Percentiles rank a stretch among this genome's conserved stretches.
Evolutionary conservation across 495 filamentous ascomycete species (phyloP).

Genomic region (Aspergillus funiculosus): DNA sequence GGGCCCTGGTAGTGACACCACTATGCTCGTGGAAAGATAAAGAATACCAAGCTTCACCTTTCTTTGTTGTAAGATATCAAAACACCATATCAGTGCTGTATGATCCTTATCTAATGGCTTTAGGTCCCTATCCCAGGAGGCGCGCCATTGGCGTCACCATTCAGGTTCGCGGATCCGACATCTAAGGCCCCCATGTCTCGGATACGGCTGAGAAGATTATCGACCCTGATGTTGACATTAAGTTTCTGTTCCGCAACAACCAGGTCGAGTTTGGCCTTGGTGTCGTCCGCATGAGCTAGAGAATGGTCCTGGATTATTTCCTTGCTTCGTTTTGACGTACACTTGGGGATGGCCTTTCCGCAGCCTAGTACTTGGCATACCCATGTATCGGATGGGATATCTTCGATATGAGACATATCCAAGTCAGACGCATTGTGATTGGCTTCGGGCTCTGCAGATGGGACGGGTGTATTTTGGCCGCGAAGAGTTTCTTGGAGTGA

Average conservation of each 20-base stretch:
- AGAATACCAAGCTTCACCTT: no score
- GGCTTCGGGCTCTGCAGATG: constrained; percentile 20
- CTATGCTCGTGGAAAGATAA: no score
- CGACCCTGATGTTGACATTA: constrained; percentile 35
- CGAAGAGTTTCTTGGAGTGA: constrained; percentile 33
- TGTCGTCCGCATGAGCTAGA: constrained; percentile 56
- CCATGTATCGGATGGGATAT: constrained; percentile 61
- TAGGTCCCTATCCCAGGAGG: constrained; percentile 11
- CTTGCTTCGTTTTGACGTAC: constrained; percentile 51
- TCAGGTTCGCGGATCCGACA: constrained; percentile 1
- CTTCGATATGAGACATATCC: constrained; percentile 25
- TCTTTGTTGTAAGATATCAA: no score
- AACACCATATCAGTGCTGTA: background rate
- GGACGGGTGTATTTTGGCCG: constrained; percentile 24
- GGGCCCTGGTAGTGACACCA: no score
- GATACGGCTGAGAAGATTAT: constrained; percentile 33
- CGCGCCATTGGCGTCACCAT: constrained; percentile 10
- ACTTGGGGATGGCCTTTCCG: constrained; percentile 53
- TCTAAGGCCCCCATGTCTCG: constrained; percentile 24
- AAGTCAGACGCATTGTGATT: constrained; percentile 32
- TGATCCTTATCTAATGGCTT: background rate
- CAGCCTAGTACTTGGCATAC: constrained; percentile 65
- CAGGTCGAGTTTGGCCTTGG: constrained; percentile 54
- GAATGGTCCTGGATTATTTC: constrained; percentile 60
- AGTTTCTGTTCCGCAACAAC: constrained; percentile 45